Evolutionary conservation across 164 flowering plant genomes (phyloP).

Genomic region (Tinospora cordifolia): DNA sequence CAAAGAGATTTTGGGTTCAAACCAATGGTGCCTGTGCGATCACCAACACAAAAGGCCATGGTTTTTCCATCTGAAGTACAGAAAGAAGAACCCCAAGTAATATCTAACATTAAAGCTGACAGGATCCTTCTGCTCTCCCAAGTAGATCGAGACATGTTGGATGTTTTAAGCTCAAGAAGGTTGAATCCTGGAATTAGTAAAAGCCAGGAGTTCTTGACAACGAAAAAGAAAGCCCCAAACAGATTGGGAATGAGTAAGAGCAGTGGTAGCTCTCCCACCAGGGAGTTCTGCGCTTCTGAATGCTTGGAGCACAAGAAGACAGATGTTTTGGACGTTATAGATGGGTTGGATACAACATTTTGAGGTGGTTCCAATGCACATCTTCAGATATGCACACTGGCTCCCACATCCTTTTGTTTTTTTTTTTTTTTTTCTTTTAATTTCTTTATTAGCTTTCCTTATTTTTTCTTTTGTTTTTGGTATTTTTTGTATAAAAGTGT

Average conservation of each 20-base stretch:
- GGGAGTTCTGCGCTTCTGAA: conserved; percentile 11
- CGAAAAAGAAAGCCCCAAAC: conserved; percentile 16
- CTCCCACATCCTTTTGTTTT: neutral
- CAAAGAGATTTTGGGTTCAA: conserved; percentile 36
- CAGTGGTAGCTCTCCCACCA: conserved; percentile 44
- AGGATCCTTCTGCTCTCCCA: conserved; percentile 28
- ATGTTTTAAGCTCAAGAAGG: conserved; percentile 29
- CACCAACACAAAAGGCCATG: conserved; percentile 27
- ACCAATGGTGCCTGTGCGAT: conserved; percentile 28
- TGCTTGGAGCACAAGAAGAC: conserved; percentile 13
- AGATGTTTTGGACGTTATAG: conserved; percentile 37
- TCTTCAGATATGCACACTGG: conserved; percentile 7
- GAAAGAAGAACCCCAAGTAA: conserved; percentile 14
- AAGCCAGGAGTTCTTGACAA: conserved; percentile 43
- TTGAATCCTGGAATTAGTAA: conserved; percentile 46
- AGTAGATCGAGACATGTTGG: conserved; percentile 42
- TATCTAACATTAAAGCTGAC: conserved; percentile 8
- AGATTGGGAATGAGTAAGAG: conserved; percentile 44
- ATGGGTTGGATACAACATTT: conserved; percentile 28
- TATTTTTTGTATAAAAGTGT: neutral
- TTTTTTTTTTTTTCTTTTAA: too few species aligned
- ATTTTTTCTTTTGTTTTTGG: too few species aligned
- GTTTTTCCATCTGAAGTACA: conserved; percentile 18
- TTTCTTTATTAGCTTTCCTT: too few species aligned
- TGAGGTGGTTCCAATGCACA: neutral